phyloP scores from a whole-genome alignment of 2,329 filamentous ascomycete genomes.

The Paracamarosporium sp. region DNA sequence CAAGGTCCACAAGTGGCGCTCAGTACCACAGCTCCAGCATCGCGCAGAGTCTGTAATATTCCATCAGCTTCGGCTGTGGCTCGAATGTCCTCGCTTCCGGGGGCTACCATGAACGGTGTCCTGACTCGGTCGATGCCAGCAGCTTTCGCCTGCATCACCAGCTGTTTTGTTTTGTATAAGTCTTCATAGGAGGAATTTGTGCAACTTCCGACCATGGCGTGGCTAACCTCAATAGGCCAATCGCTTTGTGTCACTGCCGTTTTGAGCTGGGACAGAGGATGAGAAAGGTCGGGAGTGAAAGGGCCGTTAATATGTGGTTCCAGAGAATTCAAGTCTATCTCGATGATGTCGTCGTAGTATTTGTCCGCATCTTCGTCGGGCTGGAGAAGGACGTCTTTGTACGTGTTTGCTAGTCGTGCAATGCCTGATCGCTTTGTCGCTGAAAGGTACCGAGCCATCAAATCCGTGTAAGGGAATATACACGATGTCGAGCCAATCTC shows the following conservation, averaged over 20 bases:
- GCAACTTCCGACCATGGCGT: constrained; percentile 43
- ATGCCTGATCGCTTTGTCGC: constrained; percentile 37
- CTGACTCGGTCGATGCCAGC: constrained; percentile 37
- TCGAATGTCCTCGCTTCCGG: constrained; percentile 45
- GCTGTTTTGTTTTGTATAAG: constrained; percentile 35
- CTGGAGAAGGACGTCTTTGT: constrained; percentile 30
- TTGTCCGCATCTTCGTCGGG: constrained; percentile 39
- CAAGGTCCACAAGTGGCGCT: constrained; percentile 46
- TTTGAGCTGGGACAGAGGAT: constrained; percentile 40
- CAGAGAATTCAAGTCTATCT: constrained; percentile 42
- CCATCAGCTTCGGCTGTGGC: constrained; percentile 39
- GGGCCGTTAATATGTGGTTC: constrained; percentile 48
- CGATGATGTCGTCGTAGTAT: constrained; percentile 44
- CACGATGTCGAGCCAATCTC: constrained; percentile 48
- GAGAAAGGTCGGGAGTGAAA: constrained; percentile 49
- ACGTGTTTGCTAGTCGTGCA: constrained; percentile 23
- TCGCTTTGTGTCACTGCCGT: constrained; percentile 28
- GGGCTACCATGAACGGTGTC: constrained; percentile 39
- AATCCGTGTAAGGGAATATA: constrained; percentile 45
- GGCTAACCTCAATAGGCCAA: constrained; percentile 39
- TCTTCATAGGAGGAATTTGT: constrained; percentile 49
- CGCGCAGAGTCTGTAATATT: constrained; percentile 32
- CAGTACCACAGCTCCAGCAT: constrained; percentile 40
- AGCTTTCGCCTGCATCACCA: constrained; percentile 37
- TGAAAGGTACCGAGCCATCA: constrained; percentile 41